Evolutionary conservation across 441 rosid species (phyloP), one percentile per base, ranked within the genome.

Genomic region (Pelargonium myrrhifolium): DNA sequence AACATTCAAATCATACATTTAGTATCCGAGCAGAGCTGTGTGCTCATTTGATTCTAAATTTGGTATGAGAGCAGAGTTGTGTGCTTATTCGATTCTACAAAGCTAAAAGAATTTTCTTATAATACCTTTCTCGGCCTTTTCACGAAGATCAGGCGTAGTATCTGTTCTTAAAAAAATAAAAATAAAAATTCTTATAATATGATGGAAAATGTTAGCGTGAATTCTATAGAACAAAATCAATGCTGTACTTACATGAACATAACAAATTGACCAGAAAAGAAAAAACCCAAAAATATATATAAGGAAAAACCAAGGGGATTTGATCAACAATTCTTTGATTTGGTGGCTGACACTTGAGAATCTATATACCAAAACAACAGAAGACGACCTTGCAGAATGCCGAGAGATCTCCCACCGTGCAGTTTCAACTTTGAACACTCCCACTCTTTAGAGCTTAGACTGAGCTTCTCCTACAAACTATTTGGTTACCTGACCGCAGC

Each of bases 321-420:
- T 72, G 72, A 81, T 76, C 75, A 80, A 78, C 69, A 68, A 82
- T 80, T 83, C 75, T 80, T 72, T 76, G 76, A 70, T 75, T 65
- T 56, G 60, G 17, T 42, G 71, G 79, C 80, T 66, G 56, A 71
- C 82, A 76, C 69, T 59, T 15, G 9, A 64, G 14, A 37, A 43
- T 71, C 71, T 55, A 75, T 72, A 74, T 73, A 74, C 68, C 82
- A 80, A 72, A 77, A 67, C 72, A 65, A 49, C 61, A 14, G 49
- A 64, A 65, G 39, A 76, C 55, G 71, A 65, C 65, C 69, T 56
- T 51, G 18, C 67, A 12, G 37, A 42, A 42, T 11, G 47, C 58
- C 51, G 68, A 7, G 26, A 1, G 49, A 40, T 59, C 35, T 73
- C 64, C 61, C 53, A 53, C 53, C 72, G 70, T 61, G 70, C 72